Base-by-base conservation (phyloP, 2,329 filamentous ascomycete species). In the Neofusicoccum parvum region DNA sequence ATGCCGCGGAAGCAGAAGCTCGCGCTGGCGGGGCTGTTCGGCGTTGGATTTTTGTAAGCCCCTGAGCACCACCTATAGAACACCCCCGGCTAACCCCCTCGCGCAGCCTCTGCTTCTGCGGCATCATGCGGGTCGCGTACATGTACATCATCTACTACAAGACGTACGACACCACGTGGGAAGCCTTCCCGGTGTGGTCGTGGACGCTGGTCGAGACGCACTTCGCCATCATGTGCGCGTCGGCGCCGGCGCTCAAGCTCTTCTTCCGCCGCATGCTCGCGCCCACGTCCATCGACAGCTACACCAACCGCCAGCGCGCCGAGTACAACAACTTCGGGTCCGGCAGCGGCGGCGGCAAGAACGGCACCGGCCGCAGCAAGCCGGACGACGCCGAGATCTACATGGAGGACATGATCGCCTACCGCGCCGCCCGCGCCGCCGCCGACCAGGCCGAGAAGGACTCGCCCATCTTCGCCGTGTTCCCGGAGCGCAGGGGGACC, bases 1-100 rank as follows among this genome's bases (percentile, higher is more conserved):
- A 76, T 85, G 43, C 74, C 79, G 3, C 69, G 65, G 15, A 71
- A 75, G 20, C 81, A 84, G 69, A 83, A 81, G 69, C 65, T 81
- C 27, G 80, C 76, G 0, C 70, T 82, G 9, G 79, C 81, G 51
- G 78, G 80, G 50, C 76, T 83, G 69, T 76, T 80, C 74, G 80
- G 72, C 7, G 67, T 81, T 5, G 79, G 82, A 0, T 73, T 82
- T 4, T 73, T 83, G 75, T 80, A 23, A 23, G 23, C 23, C 3
- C 23, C 23, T 23, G 23, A n/a, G 20, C 20, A 20, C 20, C 20
- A 2, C 20, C 20, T 20, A 2, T 20, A 20, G 20, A 20, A 20
- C 20, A 20, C 20, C 20, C 20, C 20, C 20, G 3, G 23, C 23
- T 23, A 23, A 23, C 23, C 23, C 23, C 23, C 23, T 5, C 27